Conservation (phyloP, 202 grass and related monocot species). For the Digitaria exilis region DNA sequence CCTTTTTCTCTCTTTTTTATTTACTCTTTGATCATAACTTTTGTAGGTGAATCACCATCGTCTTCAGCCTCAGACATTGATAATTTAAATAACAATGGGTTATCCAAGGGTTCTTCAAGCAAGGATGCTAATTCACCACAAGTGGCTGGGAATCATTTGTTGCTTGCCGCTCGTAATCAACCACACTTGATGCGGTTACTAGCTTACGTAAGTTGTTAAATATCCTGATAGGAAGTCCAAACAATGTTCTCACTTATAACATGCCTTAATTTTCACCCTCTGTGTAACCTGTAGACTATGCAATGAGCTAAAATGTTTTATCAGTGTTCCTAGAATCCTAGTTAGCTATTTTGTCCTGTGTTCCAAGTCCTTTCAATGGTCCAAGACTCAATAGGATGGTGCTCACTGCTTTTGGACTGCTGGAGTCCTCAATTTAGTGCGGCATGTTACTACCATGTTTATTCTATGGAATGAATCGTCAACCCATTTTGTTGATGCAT, state of each 20-base stretch:
- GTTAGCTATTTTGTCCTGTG: background rate
- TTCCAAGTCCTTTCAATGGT: slow-evolving; percentile 5
- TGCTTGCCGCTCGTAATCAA: slow-evolving; percentile 57
- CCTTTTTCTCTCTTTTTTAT: background rate
- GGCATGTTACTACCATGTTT: background rate
- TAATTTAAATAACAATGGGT: slow-evolving; percentile 65
- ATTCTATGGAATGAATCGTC: slow-evolving; percentile 1
- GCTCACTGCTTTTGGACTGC: background rate
- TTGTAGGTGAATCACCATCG: slow-evolving; percentile 69
- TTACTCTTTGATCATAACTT: slow-evolving; percentile 14
- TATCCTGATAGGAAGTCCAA: slow-evolving; percentile 24
- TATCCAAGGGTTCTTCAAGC: slow-evolving; percentile 53
- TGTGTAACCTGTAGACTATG: slow-evolving; percentile 14
- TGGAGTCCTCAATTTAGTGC: background rate
- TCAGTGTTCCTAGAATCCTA: slow-evolving; percentile 17
- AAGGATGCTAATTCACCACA: slow-evolving; percentile 68
- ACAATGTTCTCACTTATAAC: slow-evolving; percentile 11
- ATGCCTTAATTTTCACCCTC: slow-evolving; percentile 14
- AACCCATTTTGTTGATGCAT: slow-evolving; percentile 16
- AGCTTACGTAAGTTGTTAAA: slow-evolving; percentile 64
- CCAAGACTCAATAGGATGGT: background rate
- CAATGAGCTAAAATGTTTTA: background rate
- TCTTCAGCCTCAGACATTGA: slow-evolving; percentile 79
- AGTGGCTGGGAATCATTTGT: slow-evolving; percentile 60
- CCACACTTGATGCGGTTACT: slow-evolving; percentile 68